Base-by-base conservation (phyloP, 2,329 filamentous ascomycete genomes). In the Whalleya microplaca region DNA sequence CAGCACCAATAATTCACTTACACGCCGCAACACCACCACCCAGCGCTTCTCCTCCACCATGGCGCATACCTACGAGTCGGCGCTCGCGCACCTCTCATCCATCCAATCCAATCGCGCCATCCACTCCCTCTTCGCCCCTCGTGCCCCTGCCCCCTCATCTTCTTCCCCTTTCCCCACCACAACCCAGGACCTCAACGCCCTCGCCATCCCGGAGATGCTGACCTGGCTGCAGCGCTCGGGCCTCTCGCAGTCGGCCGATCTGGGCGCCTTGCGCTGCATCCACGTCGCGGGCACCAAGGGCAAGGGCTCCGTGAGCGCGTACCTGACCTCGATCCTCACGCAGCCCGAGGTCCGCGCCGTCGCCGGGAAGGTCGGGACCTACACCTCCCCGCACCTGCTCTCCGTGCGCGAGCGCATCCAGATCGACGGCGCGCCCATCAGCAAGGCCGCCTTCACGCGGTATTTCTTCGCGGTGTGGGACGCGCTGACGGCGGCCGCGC, bases 211-310 rank as follows among this genome's bases (percentile, higher is more conserved):
- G 0, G 91, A 96, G 72, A 94, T 95, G 83, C 77, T 87, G 23
- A 83, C 86, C 64, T 96, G 90, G 89, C 85, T 91, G 62, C 78
- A 76, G 45, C 88, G 88, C 59, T 86, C 91, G 52, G 91, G 91
- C 47, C 91, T 96, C 74, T 76, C 88, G 74, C 72, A 73, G n/a
- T n/a, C n/a, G 1, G 51, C 66, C 0, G 76, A 79, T 62, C 76
- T 84, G 51, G 53, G 51, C 2, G 43, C 49, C 4, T 59, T 69
- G 2, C 52, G 73, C 16, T 81, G 80, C 63, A 85, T 98, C 58
- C 94, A 98, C 71, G 86, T 98, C 45, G 91, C 94, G 1, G 94
- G 94, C 12, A 97, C 93, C 3, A 98, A 97, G 73, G 94, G 94
- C 58, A 98, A 97, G 73, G 93, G 93, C 41, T 95, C 91, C 2